These are phyloP conservation scores for Mortierella sp. DNA, from an alignment of 371 early-diverging fungal genomes.

Conservation along the genomic window DNA sequence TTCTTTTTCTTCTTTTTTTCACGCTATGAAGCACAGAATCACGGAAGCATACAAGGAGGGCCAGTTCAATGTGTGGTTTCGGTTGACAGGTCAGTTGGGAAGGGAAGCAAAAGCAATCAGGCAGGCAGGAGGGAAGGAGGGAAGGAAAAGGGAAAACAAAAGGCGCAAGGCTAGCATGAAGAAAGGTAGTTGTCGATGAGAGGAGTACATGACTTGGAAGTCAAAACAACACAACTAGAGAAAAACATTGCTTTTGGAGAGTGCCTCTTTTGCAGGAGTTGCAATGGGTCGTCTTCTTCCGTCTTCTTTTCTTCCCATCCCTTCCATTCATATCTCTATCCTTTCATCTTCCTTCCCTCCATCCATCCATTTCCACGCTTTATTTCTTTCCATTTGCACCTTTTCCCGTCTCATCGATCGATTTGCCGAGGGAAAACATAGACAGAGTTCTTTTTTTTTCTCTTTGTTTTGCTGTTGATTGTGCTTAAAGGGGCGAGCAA, in stretches of 20 bases:
- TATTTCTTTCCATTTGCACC: not conserved
- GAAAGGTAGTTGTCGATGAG: too few species aligned
- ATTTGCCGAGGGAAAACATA: not conserved
- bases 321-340: not conserved
- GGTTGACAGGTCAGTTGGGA: constrained; percentile 13
- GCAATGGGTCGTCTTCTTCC: not conserved
- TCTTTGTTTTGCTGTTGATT: not conserved
- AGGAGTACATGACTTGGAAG: not conserved
- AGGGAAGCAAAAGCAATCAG: not conserved
- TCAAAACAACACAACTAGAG: not conserved
- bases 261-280: not conserved
- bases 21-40: not conserved
- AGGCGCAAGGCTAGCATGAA: not conserved
- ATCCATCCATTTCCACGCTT: not conserved
- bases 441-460: too few species aligned
- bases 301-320: not conserved
- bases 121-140: not conserved
- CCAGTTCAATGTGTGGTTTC: constrained; percentile 7
- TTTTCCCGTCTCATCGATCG: not conserved
- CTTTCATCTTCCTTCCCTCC: not conserved
- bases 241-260: not conserved
- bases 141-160: not conserved
- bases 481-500: constrained; percentile 7
- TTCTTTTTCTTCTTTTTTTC: not conserved
- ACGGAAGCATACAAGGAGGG: not conserved